Base-by-base conservation (phyloP, 1,139 yeast species). In the Blastobotrys ciferrii region DNA sequence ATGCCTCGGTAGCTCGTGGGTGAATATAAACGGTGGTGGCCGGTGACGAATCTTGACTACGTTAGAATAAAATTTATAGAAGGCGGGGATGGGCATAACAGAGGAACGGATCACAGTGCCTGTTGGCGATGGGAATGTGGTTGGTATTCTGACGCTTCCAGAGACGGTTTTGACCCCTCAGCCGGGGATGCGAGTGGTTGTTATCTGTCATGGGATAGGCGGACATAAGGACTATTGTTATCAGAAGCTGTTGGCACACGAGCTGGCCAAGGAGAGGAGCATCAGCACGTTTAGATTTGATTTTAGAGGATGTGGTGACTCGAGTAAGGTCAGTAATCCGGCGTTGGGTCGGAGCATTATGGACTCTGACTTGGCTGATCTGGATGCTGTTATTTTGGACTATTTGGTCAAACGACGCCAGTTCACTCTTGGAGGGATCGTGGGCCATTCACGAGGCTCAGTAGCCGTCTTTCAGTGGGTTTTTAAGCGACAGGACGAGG, bases 161-260 rank as follows among this genome's bases (percentile, higher is more conserved):
- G 42, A 39, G 1, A 17, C 33, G 20, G 49, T 36, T 4, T 33
- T 42, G 4, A 14, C 17, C 12, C 36, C 25, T 2, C 17, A 20
- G 14, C 39, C 39, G 3, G 51, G 51, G 2, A 36, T 32, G 2
- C 66, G 74, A 32, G 64, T 75, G 17, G 80, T 77, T 0, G 59
- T 82, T 2, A 54, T 81, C 9, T 56, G 74, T 15, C 97, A 91
- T 62, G 98, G 97, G 2, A 85, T 81, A 55, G 89, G 83, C 0
- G 95, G 96, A 0, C 95, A 89, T 63, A 78, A 89, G 54, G 79
- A 86, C 68, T 84, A 87, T 64, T 80, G 87, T 53, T 89, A 85
- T 66, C 91, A 84, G 57, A 77, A 77, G 38, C 58, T 69, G 15
- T 65, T 88, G 44, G 92, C 95, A 1, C 77, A 79, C 39, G 67